These are phyloP conservation scores for Berberis thunbergii DNA, from an alignment of 164 flowering plant species.

Conservation along the genomic window DNA sequence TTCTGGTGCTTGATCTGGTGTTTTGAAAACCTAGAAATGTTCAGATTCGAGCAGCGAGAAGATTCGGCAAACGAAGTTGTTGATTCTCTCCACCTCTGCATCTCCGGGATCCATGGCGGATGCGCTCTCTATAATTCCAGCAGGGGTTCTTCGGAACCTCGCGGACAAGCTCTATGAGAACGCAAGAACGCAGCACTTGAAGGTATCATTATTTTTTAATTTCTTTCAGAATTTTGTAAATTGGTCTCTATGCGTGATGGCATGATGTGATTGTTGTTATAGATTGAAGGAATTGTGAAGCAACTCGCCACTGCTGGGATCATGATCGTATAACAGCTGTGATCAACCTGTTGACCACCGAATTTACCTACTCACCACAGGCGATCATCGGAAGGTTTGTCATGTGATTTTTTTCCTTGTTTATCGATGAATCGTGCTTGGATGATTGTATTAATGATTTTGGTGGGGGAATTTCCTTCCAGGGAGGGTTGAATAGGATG, in stretches of 20 bases:
- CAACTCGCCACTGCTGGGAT: constrained; percentile 58
- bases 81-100: neutral
- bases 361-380: constrained; percentile 70
- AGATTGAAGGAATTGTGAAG: constrained; percentile 96
- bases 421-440: neutral
- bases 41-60: constrained; percentile 21
- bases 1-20: no score
- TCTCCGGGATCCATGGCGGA: constrained; percentile 41
- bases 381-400: constrained; percentile 83
- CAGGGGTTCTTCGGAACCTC: constrained; percentile 70
- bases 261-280: constrained; percentile 5
- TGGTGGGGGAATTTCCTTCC: neutral
- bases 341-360: constrained; percentile 64
- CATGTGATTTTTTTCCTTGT: neutral
- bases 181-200: constrained; percentile 98
- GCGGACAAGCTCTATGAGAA: constrained; percentile 94
- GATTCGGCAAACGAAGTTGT: constrained; percentile 17
- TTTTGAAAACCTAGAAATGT: constrained; percentile 8
- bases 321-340: constrained; percentile 81
- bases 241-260: constrained; percentile 3
- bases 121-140: constrained; percentile 50
- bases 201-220: constrained; percentile 10
- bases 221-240: neutral
- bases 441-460: neutral
- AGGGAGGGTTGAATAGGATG: constrained; percentile 95